Percentiles rank a stretch among this genome's conserved stretches.
phyloP scores from a whole-genome alignment of 306 rosid species.

The Canavalia ensiformis region DNA sequence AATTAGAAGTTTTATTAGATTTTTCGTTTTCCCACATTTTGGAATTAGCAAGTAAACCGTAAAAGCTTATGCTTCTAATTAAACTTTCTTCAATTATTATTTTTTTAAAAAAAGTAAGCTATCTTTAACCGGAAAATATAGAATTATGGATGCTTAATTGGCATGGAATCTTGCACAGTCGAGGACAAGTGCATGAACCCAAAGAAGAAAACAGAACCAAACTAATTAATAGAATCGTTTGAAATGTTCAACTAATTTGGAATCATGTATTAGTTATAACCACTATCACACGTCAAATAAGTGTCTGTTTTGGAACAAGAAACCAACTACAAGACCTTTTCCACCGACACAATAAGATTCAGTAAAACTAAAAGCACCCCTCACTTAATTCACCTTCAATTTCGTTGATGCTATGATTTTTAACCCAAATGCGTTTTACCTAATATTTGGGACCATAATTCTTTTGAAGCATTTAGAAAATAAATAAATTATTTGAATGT shows the following conservation, averaged over 20 bases:
- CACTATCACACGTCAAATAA: constrained; percentile 44
- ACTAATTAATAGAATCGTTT: constrained; percentile 16
- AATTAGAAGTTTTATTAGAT: background rate
- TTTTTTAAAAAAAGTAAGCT: background rate
- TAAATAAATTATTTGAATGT: background rate
- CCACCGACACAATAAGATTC: constrained; percentile 51
- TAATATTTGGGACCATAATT: background rate
- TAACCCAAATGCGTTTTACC: constrained; percentile 1
- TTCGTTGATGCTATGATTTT: constrained; percentile 32
- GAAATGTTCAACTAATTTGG: constrained; percentile 41
- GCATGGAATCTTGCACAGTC: constrained; percentile 45
- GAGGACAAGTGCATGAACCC: constrained; percentile 30
- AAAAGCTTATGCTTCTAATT: background rate
- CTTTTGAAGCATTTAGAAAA: background rate
- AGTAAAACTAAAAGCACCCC: constrained; percentile 18
- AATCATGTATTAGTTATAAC: constrained; percentile 30
- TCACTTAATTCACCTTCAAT: constrained; percentile 10
- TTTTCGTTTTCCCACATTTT: background rate
- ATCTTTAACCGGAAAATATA: background rate
- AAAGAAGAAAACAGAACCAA: constrained; percentile 41
- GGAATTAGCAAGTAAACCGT: background rate
- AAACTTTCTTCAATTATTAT: background rate
- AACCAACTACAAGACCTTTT: constrained; percentile 32
- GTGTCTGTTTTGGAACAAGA: constrained; percentile 19
- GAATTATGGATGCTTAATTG: background rate